phyloP scores from a whole-genome alignment of 2,329 filamentous ascomycete genomes.

The Fusarium redolens region DNA sequence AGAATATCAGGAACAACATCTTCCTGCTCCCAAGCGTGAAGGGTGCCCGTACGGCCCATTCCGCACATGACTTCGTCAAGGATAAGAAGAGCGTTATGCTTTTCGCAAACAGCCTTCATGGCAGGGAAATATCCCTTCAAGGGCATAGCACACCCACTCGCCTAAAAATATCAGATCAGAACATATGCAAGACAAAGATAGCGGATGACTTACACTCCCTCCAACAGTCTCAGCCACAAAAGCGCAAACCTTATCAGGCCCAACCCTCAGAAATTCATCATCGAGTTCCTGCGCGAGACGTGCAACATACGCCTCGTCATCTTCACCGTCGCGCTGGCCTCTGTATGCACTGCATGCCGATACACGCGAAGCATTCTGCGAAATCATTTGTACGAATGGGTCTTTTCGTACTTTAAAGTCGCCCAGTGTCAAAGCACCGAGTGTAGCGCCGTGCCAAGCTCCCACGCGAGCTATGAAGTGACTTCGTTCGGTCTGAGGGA shows the following conservation, averaged over 20 bases:
- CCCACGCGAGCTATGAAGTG: constrained; percentile 35
- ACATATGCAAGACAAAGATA: neutral
- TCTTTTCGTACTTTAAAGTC: constrained; percentile 40
- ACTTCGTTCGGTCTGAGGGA: constrained; percentile 24
- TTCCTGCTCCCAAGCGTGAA: constrained; percentile 74
- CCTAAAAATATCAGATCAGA: neutral
- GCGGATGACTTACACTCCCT: constrained; percentile 24
- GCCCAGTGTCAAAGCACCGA: constrained; percentile 32
- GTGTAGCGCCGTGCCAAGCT: constrained; percentile 35
- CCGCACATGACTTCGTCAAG: constrained; percentile 76
- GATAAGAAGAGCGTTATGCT: constrained; percentile 66
- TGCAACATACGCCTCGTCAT: constrained; percentile 52
- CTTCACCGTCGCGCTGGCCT: neutral
- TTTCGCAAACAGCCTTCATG: constrained; percentile 64
- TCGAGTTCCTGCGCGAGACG: constrained; percentile 59
- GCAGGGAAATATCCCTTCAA: constrained; percentile 63
- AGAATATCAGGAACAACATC: constrained; percentile 70
- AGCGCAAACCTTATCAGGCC: constrained; percentile 58
- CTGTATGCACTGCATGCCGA: constrained; percentile 23
- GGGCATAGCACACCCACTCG: constrained; percentile 35
- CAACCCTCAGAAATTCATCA: constrained; percentile 58
- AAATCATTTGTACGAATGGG: constrained; percentile 31
- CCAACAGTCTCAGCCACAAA: constrained; percentile 63
- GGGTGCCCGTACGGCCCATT: constrained; percentile 68
- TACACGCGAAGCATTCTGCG: constrained; percentile 23